Base-by-base conservation (phyloP, 257 asterid genomes). In the Fraxinus anomala region DNA sequence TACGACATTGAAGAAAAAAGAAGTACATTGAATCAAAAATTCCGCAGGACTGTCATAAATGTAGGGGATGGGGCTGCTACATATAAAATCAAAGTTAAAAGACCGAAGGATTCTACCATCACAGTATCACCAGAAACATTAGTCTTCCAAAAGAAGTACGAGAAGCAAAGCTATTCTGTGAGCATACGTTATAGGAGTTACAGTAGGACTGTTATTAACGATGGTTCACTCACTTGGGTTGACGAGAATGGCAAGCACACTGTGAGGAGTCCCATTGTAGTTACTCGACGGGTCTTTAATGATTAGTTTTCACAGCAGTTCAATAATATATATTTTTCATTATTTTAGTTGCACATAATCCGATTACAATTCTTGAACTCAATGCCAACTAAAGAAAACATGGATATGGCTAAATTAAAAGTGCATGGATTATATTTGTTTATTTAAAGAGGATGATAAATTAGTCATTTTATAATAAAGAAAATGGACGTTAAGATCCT, bases 221-320 rank as follows among this genome's bases (percentile, higher is more conserved):
- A 74, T 73, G 94, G 92, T 1, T 85, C 88, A 2, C 28, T 89
- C 34, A 84, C 82, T 47, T 89, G 92, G 94, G 73, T 78, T 59
- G 87, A 84, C 39, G 76, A 79, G 75, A 82, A 81, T 14, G 90
- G 87, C 4, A 77, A 72, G 42, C 85, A 81, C 51, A 72, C 68
- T 0, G 90, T 89, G 26, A 86, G 91, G 24, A 89, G 91, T 39
- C 88, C 93, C 1, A 84, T 87, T 37, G 89, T 87, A 5, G 76
- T 82, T 9, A 73, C 82, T 72, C 81, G 81, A n/a, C 26, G 16
- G 12, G 51, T 78, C 65, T 17, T 14, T 23, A 61, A 77, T 28
- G 83, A 73, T 5, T 81, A 72, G 49, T 21, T 42, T 49, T 0
- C 10, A 6, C 26, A 2, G 34, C 12, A 17, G 26, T 74, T 11